phyloP scores from a whole-genome alignment of 768 basidiomycete genomes.

The Pulveroboletus ravenelii region DNA sequence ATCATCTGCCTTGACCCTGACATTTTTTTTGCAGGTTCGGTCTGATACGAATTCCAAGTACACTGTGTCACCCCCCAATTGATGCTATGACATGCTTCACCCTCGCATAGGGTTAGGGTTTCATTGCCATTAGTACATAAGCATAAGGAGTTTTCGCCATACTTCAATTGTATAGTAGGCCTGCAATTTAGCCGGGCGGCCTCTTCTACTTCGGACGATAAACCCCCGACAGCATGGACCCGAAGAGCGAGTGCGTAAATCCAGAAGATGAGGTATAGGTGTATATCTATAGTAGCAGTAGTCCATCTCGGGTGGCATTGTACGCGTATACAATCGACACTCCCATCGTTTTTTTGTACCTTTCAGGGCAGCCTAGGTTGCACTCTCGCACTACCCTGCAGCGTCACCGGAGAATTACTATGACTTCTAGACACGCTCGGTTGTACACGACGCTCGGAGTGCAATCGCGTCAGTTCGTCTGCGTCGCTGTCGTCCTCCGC shows the following conservation, averaged over 20 bases:
- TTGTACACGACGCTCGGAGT: slow-evolving; percentile 24
- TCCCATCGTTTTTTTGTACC: background rate
- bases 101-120: too few relatives aligned
- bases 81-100: too few relatives aligned
- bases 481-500: slow-evolving; percentile 39
- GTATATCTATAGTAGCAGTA: slow-evolving; percentile 25
- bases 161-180: too few relatives aligned
- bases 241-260: slow-evolving; percentile 5
- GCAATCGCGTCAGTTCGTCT: slow-evolving; percentile 39
- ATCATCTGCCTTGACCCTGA: too few relatives aligned
- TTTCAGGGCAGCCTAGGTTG: slow-evolving; percentile 18
- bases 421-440: slow-evolving; percentile 46
- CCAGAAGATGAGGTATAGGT: slow-evolving; percentile 20
- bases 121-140: too few relatives aligned
- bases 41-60: too few relatives aligned
- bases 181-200: too few relatives aligned
- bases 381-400: slow-evolving; percentile 27
- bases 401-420: slow-evolving; percentile 45
- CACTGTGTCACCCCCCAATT: too few relatives aligned
- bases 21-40: too few relatives aligned
- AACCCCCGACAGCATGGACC: background rate
- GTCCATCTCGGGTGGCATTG: slow-evolving; percentile 24
- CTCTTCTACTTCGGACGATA: too few relatives aligned
- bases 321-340: background rate
- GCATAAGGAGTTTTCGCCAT: too few relatives aligned